A percentile compares a stretch with the other conserved stretches of the same genome.
Evolutionary conservation across 73 alveolate species (phyloP).

Genomic region (Diophrys appendiculata): DNA sequence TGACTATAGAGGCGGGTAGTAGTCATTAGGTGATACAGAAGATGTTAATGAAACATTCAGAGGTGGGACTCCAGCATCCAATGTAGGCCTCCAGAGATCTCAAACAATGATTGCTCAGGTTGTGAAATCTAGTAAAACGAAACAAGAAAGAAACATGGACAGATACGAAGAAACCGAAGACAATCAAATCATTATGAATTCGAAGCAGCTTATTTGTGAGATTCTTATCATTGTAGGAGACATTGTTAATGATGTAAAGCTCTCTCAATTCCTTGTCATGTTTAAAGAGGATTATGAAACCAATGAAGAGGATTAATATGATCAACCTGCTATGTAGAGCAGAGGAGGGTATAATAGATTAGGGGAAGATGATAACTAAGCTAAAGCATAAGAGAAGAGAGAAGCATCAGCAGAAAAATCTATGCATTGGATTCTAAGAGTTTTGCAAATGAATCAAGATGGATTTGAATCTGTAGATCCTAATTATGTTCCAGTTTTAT

Average conservation of each 20-base stretch:
- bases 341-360: background rate
- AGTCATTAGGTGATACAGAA: no score
- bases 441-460: background rate
- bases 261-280: constrained; percentile 32
- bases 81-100: no score
- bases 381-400: background rate
- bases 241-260: constrained; percentile 43
- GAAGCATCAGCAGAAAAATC: background rate
- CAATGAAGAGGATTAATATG: background rate
- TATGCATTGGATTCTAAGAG: background rate
- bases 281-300: constrained; percentile 44
- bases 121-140: no score
- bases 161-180: constrained; percentile 38
- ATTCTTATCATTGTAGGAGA: constrained; percentile 36
- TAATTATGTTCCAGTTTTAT: constrained; percentile 43
- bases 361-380: background rate
- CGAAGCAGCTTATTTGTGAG: constrained; percentile 58
- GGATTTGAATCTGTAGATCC: constrained; percentile 12
- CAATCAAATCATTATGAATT: constrained; percentile 41
- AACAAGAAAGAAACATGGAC: no score
- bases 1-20: no score
- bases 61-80: no score
- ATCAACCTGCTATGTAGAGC: no score
- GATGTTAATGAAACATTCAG: no score
- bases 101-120: no score